Conservation (phyloP, 352 stramenopile species). For the Phytophthora macrochlamydospora region DNA sequence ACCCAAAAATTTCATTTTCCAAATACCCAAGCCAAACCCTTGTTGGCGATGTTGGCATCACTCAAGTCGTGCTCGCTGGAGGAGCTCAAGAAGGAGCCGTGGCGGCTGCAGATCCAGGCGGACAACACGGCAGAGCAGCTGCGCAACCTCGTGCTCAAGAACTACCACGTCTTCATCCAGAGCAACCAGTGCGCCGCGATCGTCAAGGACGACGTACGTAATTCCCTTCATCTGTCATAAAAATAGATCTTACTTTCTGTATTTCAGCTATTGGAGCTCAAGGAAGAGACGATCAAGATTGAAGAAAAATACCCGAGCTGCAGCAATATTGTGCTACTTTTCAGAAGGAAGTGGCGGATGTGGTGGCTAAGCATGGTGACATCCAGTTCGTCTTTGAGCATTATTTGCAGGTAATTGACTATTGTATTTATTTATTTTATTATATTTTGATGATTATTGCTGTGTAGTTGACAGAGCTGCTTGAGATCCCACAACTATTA, state of each 20-base stretch:
- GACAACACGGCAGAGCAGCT: conserved; percentile 81
- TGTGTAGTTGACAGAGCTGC: conserved; percentile 93
- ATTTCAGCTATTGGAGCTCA: conserved; percentile 63
- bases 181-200: conserved; percentile 87
- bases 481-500: conserved; percentile 98
- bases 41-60: no score
- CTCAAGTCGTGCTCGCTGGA: conserved; percentile 71
- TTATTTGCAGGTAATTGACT: conserved; percentile 68
- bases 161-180: conserved; percentile 93
- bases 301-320: conserved; percentile 56
- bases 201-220: conserved; percentile 76
- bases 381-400: conserved; percentile 92
- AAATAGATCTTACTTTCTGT: conserved; percentile 3
- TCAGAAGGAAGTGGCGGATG: conserved; percentile 53
- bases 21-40: no score
- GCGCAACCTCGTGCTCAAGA: conserved; percentile 82
- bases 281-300: conserved; percentile 66
- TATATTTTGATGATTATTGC: conserved; percentile 7
- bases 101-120: conserved; percentile 79
- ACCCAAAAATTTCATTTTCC: no score
- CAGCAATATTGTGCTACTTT: conserved; percentile 58
- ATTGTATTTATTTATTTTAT: conserved; percentile 7
- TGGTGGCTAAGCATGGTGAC: conserved; percentile 77
- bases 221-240: not conserved
- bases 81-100: conserved; percentile 87